phyloP scores from a whole-genome alignment of 2,329 filamentous ascomycete species.

The Aureobasidium melanogenum region DNA sequence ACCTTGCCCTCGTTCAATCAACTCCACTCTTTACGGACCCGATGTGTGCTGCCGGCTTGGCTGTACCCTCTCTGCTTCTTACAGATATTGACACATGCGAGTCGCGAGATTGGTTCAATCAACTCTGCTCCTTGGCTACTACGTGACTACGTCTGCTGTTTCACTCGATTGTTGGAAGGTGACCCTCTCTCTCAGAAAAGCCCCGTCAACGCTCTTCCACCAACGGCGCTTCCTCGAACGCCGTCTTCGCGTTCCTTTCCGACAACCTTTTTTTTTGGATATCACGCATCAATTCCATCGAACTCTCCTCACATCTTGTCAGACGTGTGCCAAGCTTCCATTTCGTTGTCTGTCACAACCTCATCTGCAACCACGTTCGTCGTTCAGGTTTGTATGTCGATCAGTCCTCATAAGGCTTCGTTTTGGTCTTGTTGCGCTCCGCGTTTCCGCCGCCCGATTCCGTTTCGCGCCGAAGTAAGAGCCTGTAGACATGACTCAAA shows the following conservation, averaged over 20 bases:
- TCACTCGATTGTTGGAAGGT: neutral
- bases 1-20: neutral
- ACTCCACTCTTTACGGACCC: constrained; percentile 2
- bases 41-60: constrained; percentile 1
- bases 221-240: neutral
- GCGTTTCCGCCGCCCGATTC: neutral
- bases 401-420: neutral
- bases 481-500: neutral
- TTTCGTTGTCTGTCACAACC: neutral
- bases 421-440: constrained; percentile 1
- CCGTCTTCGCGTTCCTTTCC: neutral
- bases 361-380: constrained; percentile 6
- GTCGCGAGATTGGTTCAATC: constrained; percentile 1
- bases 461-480: constrained; percentile 3
- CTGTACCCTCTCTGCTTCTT: neutral
- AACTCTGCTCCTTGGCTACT: neutral
- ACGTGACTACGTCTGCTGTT: neutral
- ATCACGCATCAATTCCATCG: neutral
- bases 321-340: neutral
- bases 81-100: constrained; percentile 5
- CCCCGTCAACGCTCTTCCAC: neutral
- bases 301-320: neutral
- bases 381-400: neutral
- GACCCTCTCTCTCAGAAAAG: neutral
- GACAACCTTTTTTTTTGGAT: neutral